Evolutionary conservation across 805 yeast genomes (phyloP).

Genomic region (Candida fluviatilis): DNA sequence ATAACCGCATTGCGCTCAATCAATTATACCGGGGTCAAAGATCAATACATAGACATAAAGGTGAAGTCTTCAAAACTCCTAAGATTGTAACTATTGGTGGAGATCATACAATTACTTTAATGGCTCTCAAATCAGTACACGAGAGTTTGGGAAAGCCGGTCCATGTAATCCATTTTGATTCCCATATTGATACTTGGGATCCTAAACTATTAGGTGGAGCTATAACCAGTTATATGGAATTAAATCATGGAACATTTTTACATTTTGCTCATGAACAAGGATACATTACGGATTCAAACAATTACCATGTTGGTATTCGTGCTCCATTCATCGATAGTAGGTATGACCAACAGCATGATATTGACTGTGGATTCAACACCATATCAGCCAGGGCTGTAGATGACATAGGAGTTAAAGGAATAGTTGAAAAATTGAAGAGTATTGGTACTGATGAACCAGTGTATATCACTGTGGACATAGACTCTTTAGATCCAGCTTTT

Average conservation of each 20-base stretch:
- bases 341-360: constrained; percentile 42
- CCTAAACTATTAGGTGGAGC: constrained; percentile 64
- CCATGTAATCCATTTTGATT: constrained; percentile 60
- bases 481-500: constrained; percentile 23
- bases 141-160: constrained; percentile 42
- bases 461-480: constrained; percentile 24
- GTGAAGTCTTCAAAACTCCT: constrained; percentile 9
- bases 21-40: constrained; percentile 58
- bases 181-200: constrained; percentile 70
- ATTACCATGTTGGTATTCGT: constrained; percentile 60
- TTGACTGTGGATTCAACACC: constrained; percentile 45
- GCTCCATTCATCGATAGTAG: constrained; percentile 52
- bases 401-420: constrained; percentile 30
- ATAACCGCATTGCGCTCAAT: constrained; percentile 56
- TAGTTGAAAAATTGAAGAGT: constrained; percentile 31
- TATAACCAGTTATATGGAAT: constrained; percentile 49
- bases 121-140: constrained; percentile 48
- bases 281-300: constrained; percentile 42
- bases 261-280: constrained; percentile 71
- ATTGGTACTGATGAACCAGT: constrained; percentile 32
- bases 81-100: constrained; percentile 55
- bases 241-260: constrained; percentile 67
- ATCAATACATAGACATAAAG: constrained; percentile 29
- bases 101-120: constrained; percentile 54
- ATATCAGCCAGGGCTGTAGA: constrained; percentile 48